Base-by-base conservation (phyloP, 2,329 filamentous ascomycete species). In the Aspergillus sp. region DNA sequence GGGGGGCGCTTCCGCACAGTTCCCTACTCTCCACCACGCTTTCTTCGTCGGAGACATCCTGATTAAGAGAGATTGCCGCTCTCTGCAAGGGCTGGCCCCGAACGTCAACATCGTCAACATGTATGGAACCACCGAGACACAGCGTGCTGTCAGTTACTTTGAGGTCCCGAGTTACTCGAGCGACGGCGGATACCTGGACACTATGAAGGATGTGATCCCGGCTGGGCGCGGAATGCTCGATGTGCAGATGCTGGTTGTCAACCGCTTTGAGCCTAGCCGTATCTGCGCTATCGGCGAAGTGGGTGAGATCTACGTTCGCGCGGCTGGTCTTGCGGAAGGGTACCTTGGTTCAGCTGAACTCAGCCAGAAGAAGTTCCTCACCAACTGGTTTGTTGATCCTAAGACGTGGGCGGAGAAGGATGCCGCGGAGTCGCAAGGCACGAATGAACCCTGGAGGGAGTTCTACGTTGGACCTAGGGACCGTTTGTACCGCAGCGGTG, bases 41-140 rank as follows among this genome's bases (percentile, higher is more conserved):
- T 93, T 98, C 80, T 98, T 93, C 61, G 93, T 98, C 1, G 95
- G 95, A 32, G 93, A 98, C 69, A 81, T 97, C 34, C 75, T 98
- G 48, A 96, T 91, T 61, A 96, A 87, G 70, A 83, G 86, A 68
- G 93, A 98, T 67, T 96, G 91, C 74, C 81, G 82, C 42, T 82
- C 83, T 22, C 79, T 98, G n/a, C 89, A 90, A 57, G 81, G 85
- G 45, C 81, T 97, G 38, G 93, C 89, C 0, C 80, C 83, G 0
- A 93, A 93, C 61, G 86, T 85, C 58, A 82, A 82, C 60, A 92
- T 96, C 59, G 82, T 91, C 63, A 93, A 93, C 75, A 89, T 93
- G 86, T 96, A 92, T 69, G 92, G 93, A 42, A 91, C 91, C 0
- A 96, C 92, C 0, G 92, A 96, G 73, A 93, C 89, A 0, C 86